Evolutionary conservation across 129 eudicot species (phyloP).

Genomic region (Chrysanthemum seticuspe): DNA sequence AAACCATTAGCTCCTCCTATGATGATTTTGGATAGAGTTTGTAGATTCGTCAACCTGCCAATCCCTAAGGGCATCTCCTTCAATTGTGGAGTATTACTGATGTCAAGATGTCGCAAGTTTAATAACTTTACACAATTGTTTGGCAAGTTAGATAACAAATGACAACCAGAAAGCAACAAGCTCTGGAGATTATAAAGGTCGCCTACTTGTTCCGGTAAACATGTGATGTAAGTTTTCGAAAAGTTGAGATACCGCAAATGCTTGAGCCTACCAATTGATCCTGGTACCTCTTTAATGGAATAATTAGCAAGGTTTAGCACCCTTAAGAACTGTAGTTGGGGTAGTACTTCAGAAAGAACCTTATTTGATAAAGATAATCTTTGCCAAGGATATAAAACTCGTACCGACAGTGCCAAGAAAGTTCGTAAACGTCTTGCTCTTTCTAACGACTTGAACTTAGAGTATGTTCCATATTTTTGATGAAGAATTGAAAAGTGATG

Average conservation of each 20-base stretch:
- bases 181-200: conserved; percentile 40
- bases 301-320: conserved; percentile 11
- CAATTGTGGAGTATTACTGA: conserved; percentile 31
- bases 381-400: background rate
- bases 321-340: conserved; percentile 17
- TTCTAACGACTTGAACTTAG: conserved; percentile 23
- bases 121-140: conserved; percentile 15
- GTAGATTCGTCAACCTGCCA: conserved; percentile 36
- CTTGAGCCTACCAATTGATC: conserved; percentile 30
- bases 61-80: conserved; percentile 42
- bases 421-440: conserved; percentile 38
- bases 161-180: conserved; percentile 33
- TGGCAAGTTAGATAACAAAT: conserved; percentile 28
- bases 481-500: conserved; percentile 43
- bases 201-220: conserved; percentile 35
- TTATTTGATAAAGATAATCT: conserved; percentile 20
- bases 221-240: conserved; percentile 23
- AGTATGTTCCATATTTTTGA: conserved; percentile 19
- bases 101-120: conserved; percentile 48
- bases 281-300: conserved; percentile 15
- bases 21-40: conserved; percentile 36
- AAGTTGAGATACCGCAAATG: conserved; percentile 35
- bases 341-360: conserved; percentile 9
- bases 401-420: conserved; percentile 31
- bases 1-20: conserved; percentile 28